These are phyloP conservation scores for Passalora sequoiae DNA, from an alignment of 2,329 filamentous ascomycete species.

Conservation along the genomic window DNA sequence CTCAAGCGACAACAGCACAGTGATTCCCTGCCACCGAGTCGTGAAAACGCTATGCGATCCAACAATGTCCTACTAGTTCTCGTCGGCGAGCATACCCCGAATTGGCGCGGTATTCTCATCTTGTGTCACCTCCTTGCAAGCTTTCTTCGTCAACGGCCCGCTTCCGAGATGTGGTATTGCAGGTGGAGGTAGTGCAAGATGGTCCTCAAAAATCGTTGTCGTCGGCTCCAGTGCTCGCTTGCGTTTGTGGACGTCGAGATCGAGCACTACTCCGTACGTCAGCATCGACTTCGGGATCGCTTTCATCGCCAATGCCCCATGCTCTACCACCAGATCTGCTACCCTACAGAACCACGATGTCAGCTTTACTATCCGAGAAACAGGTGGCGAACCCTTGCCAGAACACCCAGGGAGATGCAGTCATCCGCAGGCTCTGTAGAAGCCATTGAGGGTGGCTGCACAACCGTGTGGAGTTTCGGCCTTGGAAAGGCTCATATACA, in stretches of 20 bases:
- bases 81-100: no score
- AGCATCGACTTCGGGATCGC: constrained; percentile 36
- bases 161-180: background rate
- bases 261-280: constrained; percentile 24
- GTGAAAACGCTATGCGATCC: background rate
- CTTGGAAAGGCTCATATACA: no score
- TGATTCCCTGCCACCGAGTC: background rate
- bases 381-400: no score
- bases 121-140: background rate
- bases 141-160: background rate
- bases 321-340: constrained; percentile 32
- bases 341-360: no score
- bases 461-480: no score
- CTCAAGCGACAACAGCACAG: background rate
- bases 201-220: constrained; percentile 20
- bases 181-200: background rate
- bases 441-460: no score
- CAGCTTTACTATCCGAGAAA: no score
- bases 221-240: constrained; percentile 23
- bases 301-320: constrained; percentile 49
- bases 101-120: no score
- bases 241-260: constrained; percentile 19
- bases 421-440: no score
- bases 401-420: no score
- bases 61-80: background rate